Conservation (phyloP, 2,329 filamentous ascomycete genomes). For the Diaporthe citriasiana region DNA sequence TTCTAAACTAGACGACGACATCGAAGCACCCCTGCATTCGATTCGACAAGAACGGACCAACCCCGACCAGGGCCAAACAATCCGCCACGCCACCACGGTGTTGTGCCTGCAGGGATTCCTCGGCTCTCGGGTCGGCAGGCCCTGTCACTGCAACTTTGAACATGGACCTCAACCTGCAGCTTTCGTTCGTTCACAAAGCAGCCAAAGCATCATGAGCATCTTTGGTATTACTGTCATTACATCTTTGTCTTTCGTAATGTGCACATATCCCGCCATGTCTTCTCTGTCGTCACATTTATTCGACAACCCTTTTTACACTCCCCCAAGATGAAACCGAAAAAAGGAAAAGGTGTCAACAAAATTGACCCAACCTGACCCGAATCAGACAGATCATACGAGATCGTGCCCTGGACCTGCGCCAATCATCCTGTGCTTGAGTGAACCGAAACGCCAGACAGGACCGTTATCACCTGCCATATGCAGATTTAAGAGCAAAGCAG, state of each 20-base stretch:
- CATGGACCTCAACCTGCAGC: background rate
- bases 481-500: slow-evolving; percentile 22
- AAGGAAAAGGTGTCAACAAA: background rate
- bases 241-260: slow-evolving; percentile 8
- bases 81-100: slow-evolving; percentile 22
- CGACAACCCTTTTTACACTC: background rate
- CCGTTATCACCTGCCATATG: slow-evolving; percentile 27
- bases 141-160: background rate
- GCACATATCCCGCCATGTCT: slow-evolving; percentile 1
- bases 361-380: background rate
- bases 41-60: slow-evolving; percentile 5
- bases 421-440: background rate
- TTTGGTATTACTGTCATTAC: slow-evolving; percentile 28
- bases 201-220: background rate
- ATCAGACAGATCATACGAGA: slow-evolving; percentile 5
- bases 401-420: slow-evolving; percentile 13
- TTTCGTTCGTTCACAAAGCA: background rate
- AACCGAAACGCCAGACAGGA: slow-evolving; percentile 37
- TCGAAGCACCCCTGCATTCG: slow-evolving; percentile 17
- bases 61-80: slow-evolving; percentile 3
- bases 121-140: slow-evolving; percentile 30
- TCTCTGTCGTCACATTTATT: slow-evolving; percentile 23
- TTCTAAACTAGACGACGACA: slow-evolving; percentile 28
- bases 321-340: background rate
- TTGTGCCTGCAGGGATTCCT: slow-evolving; percentile 23